phyloP scores from a whole-genome alignment of 352 stramenopile species.

The Pythium folliculosum region DNA sequence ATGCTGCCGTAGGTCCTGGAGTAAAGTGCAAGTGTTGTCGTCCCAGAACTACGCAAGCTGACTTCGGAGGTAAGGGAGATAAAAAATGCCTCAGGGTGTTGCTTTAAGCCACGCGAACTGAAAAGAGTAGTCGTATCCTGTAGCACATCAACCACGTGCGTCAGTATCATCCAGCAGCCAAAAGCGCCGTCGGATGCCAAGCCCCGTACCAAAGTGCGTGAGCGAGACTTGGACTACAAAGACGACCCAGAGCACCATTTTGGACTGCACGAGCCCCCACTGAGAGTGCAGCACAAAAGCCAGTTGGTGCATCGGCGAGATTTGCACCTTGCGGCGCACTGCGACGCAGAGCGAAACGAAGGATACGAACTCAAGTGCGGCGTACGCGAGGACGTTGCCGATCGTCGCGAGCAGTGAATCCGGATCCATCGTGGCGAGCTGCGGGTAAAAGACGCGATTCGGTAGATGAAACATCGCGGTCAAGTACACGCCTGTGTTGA shows the following conservation, averaged over 20 bases:
- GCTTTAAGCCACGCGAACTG: background rate
- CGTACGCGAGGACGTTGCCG: background rate
- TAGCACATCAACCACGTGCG: background rate
- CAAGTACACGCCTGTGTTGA: slow-evolving; percentile 1
- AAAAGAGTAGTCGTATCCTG: slow-evolving; percentile 7
- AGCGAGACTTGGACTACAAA: slow-evolving; percentile 4
- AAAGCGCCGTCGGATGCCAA: too few relatives aligned
- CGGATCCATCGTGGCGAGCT: background rate
- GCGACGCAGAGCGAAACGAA: background rate
- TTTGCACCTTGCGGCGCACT: slow-evolving; percentile 1
- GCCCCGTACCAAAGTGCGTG: background rate
- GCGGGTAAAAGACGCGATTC: slow-evolving; percentile 1
- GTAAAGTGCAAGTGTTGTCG: too few relatives aligned
- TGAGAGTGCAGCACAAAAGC: slow-evolving; percentile 38
- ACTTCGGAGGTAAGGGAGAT: too few relatives aligned
- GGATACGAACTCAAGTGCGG: slow-evolving; percentile 1
- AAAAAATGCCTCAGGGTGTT: background rate
- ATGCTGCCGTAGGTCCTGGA: too few relatives aligned
- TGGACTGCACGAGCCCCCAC: slow-evolving; percentile 25
- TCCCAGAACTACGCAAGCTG: too few relatives aligned
- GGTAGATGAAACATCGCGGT: slow-evolving; percentile 8
- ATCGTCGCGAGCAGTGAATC: background rate
- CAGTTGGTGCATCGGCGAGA: slow-evolving; percentile 26
- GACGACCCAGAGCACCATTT: slow-evolving; percentile 16
- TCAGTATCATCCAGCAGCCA: too few relatives aligned